A percentile compares a stretch with the other conserved stretches of the same genome.
phyloP scores from a whole-genome alignment of 768 basidiomycete species.

The Mycena rebaudengoi region DNA sequence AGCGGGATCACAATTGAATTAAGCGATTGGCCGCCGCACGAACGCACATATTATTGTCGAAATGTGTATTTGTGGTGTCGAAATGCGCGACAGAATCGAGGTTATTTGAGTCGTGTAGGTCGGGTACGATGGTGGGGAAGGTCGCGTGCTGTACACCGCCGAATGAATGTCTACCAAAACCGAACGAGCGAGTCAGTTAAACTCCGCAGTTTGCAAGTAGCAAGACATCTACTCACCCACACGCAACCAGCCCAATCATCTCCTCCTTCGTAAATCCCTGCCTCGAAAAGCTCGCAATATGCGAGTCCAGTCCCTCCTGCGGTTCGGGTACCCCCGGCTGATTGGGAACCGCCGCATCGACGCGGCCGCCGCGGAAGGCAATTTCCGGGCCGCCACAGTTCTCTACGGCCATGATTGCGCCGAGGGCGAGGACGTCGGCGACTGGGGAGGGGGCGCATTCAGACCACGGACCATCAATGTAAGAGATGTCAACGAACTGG shows the following conservation, averaged over 20 bases:
- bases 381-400: constrained; percentile 9
- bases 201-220: neutral
- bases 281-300: constrained; percentile 8
- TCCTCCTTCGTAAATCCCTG: constrained; percentile 13
- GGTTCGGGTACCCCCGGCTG: constrained; percentile 6
- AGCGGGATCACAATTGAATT: too few relatives aligned
- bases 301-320: constrained; percentile 2
- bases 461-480: neutral
- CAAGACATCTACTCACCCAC: neutral
- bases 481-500: neutral
- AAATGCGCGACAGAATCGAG: constrained; percentile 16
- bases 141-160: constrained; percentile 13
- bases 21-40: neutral
- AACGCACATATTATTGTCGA: constrained; percentile 16
- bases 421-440: neutral
- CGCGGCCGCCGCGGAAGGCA: constrained; percentile 9
- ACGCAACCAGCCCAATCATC: constrained; percentile 16
- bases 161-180: neutral
- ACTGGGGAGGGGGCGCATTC: neutral
- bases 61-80: constrained; percentile 11
- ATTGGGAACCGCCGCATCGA: constrained; percentile 3
- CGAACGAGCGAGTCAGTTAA: neutral
- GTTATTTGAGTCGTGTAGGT: neutral
- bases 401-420: neutral
- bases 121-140: constrained; percentile 11